Evolutionary conservation across 1,139 yeast genomes (phyloP).

Genomic region (Debaryomyces subglobosus): DNA sequence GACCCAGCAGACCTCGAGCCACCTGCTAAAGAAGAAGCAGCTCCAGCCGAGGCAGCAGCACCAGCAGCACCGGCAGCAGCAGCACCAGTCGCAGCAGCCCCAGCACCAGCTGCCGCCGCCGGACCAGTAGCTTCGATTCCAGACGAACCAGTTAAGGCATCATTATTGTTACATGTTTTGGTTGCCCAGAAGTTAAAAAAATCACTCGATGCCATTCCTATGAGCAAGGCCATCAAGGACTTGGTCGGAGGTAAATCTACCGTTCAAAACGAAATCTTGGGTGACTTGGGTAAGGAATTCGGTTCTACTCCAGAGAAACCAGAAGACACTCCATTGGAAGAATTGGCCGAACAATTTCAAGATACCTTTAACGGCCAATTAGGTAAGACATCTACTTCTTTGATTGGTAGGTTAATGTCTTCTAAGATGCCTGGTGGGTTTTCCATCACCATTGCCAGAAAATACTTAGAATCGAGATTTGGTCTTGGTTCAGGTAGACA

Average conservation of each 20-base stretch:
- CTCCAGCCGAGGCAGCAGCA: slow-evolving; percentile 35
- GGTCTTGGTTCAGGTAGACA: slow-evolving; percentile 95
- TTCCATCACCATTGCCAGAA: slow-evolving; percentile 87
- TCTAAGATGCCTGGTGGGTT: slow-evolving; percentile 99
- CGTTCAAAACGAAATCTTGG: slow-evolving; percentile 95
- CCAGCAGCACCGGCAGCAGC: slow-evolving; percentile 51
- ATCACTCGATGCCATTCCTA: slow-evolving; percentile 80
- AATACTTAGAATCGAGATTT: slow-evolving; percentile 85
- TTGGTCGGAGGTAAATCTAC: slow-evolving; percentile 98
- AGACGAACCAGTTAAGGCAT: slow-evolving; percentile 88
- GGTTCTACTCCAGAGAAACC: slow-evolving; percentile 98
- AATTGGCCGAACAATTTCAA: slow-evolving; percentile 93
- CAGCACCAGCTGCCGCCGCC: slow-evolving; percentile 60
- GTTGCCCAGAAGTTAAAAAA: slow-evolving; percentile 97
- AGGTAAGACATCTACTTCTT: slow-evolving; percentile 90
- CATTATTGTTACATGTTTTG: slow-evolving; percentile 79
- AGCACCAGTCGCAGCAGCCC: slow-evolving; percentile 52
- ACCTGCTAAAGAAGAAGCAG: slow-evolving; percentile 26
- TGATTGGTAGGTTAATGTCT: slow-evolving; percentile 88
- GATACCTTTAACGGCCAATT: slow-evolving; percentile 84
- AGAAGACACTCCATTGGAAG: slow-evolving; percentile 95
- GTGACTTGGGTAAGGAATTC: slow-evolving; percentile 97
- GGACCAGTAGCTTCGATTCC: slow-evolving; percentile 83
- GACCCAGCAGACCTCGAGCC: slow-evolving; percentile 70
- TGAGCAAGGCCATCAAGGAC: slow-evolving; percentile 93